Evolutionary conservation across 305 asterid species (phyloP).

Genomic region (Fraxinus angustifolia): DNA sequence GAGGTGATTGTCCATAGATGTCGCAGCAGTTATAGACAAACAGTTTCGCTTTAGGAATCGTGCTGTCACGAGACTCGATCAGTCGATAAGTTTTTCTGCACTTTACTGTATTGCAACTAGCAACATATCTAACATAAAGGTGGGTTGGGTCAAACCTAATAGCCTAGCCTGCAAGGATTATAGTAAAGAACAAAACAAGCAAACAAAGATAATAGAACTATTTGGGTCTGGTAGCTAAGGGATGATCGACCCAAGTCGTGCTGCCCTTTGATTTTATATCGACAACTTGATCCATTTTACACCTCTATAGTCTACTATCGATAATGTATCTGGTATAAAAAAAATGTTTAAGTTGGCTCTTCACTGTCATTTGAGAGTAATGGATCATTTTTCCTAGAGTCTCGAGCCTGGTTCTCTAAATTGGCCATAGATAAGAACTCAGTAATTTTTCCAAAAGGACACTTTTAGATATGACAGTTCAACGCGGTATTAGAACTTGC

Average conservation of each 20-base stretch:
- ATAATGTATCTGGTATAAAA: too few species aligned
- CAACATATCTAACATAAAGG: too few species aligned
- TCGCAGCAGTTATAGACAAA: too few species aligned
- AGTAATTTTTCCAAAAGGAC: too few species aligned
- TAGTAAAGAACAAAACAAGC: not conserved
- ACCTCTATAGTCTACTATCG: not conserved
- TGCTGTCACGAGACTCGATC: too few species aligned
- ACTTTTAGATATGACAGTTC: too few species aligned
- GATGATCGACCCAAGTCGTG: not conserved
- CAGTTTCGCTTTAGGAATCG: too few species aligned
- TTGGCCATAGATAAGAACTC: not conserved
- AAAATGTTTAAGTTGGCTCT: not conserved
- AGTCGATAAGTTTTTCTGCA: too few species aligned
- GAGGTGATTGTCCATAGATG: too few species aligned
- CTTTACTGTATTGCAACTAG: too few species aligned
- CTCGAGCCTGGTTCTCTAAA: not conserved
- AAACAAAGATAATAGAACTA: not conserved
- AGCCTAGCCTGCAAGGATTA: not conserved
- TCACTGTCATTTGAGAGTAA: not conserved
- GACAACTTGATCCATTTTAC: not conserved
- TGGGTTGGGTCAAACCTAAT: not conserved
- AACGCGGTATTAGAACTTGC: too few species aligned
- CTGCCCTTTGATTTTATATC: too few species aligned
- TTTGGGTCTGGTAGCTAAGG: not conserved
- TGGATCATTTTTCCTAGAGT: not conserved